Base-by-base conservation (phyloP, 495 filamentous ascomycete species). In the Penicillium manginii region DNA sequence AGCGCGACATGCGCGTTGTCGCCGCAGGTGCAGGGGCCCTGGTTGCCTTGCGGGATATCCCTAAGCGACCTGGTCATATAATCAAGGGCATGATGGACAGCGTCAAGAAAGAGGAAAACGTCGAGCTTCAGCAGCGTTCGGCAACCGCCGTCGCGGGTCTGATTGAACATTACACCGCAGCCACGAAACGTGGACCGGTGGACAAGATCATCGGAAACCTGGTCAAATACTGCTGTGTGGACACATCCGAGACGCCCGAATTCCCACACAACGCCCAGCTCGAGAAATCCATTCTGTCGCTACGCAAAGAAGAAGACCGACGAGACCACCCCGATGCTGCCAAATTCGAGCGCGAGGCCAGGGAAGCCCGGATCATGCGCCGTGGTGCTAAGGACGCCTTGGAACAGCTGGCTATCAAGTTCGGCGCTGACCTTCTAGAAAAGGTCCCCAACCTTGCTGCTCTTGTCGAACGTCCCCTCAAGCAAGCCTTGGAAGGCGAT, bases 61-160 rank as follows among this genome's bases (percentile, higher is more conserved):
- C 96, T 4, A 97, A 96, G 81, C 97, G 94, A 67, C 91, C 94
- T 14, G 89, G 87, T 52, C 81, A 85, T 33, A 86, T 96, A 17
- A 97, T 98, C 75, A 96, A 96, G 74, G 88, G 86, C 18, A 90
- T 97, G 73, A 98, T 98, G 93, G 94, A 98, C 64, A 97, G 93
- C 68, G 85, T 98, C 70, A 98, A 98, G 77, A 84, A 85, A 31
- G 94, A 98, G 73, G 93, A 98, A 65, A 97, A 93, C 62, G 68
- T 88, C 33, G 91, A 96, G 61, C 80, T 98, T 37, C 94, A 98
- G 69, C 85, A 86, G 61, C 91, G 93, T 26, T 97, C 96, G 22
- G 91, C 92, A 8, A 82, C 81, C 7, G 91, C 92, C 15, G 86
- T 97, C 32, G 90, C 91, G 6, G 78, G 83, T 18, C 81, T 97